Evolutionary conservation across 257 asterid genomes (phyloP).

Genomic region (Primulina eburnea): DNA sequence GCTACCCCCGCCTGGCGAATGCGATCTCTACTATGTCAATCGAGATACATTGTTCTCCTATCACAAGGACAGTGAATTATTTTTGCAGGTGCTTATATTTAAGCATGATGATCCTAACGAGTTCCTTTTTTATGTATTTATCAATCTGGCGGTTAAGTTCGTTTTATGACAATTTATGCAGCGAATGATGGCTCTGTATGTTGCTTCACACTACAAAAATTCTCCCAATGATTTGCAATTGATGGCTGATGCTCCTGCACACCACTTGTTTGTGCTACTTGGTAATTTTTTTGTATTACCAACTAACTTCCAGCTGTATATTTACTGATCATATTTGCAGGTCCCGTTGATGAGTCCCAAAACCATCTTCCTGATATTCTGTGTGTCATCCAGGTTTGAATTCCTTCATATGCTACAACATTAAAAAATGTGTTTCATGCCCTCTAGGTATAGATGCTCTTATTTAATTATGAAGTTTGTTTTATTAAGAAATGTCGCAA

Average conservation of each 20-base stretch:
- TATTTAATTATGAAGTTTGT: too few species aligned
- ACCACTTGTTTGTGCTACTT: constrained; percentile 94
- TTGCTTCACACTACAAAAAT: constrained; percentile 96
- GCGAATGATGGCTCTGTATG: constrained; percentile 98
- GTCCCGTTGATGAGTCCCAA: constrained; percentile 84
- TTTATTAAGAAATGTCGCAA: too few species aligned
- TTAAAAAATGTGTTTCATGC: background rate
- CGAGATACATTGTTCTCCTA: constrained; percentile 93
- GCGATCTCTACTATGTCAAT: constrained; percentile 91
- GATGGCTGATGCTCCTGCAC: constrained; percentile 99
- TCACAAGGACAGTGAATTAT: constrained; percentile 80
- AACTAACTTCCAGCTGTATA: constrained; percentile 12
- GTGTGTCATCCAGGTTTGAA: constrained; percentile 81
- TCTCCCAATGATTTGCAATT: constrained; percentile 91
- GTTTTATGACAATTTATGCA: constrained; percentile 32
- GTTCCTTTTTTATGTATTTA: constrained; percentile 2
- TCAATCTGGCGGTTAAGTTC: constrained; percentile 9
- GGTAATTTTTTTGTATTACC: constrained; percentile 39
- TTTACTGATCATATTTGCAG: constrained; percentile 41
- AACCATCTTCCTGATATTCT: constrained; percentile 91
- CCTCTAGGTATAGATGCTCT: background rate
- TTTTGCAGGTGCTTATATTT: constrained; percentile 63
- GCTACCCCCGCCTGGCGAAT: constrained; percentile 70
- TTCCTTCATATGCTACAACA: constrained; percentile 2
- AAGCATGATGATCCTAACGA: background rate